phyloP scores from a whole-genome alignment of 306 rosid genomes.

The Cucurbita argyrosperma region DNA sequence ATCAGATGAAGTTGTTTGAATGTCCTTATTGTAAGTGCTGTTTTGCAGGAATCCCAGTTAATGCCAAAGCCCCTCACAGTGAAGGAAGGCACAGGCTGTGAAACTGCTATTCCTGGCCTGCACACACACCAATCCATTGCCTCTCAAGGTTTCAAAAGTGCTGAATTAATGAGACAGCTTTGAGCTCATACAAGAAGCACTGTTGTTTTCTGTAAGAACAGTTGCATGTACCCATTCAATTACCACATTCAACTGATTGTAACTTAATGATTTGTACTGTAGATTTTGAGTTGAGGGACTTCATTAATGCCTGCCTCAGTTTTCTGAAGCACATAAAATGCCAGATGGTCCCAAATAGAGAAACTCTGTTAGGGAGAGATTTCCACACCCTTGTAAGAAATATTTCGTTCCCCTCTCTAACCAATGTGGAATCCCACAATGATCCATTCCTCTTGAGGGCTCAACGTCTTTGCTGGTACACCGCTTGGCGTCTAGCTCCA shows the following conservation, averaged over 20 bases:
- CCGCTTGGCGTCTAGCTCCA: no score
- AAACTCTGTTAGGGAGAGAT: background rate
- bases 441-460: no score
- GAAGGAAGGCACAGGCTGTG: background rate
- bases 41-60: background rate
- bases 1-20: background rate
- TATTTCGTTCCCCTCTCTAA: no score
- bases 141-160: background rate
- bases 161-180: background rate
- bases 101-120: background rate
- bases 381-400: no score
- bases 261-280: background rate
- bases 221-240: constrained; percentile 1
- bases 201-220: background rate
- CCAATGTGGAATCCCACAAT: no score
- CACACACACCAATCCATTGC: background rate
- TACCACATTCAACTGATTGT: background rate
- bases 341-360: background rate
- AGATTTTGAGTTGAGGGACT: background rate
- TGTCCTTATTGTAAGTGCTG: background rate
- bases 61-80: background rate
- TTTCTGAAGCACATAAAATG: background rate
- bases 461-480: no score
- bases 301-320: background rate
- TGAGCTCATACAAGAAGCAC: background rate